Evolutionary conservation across 2,329 filamentous ascomycete species (phyloP).

Genomic region (Arthrocladium fulminans): DNA sequence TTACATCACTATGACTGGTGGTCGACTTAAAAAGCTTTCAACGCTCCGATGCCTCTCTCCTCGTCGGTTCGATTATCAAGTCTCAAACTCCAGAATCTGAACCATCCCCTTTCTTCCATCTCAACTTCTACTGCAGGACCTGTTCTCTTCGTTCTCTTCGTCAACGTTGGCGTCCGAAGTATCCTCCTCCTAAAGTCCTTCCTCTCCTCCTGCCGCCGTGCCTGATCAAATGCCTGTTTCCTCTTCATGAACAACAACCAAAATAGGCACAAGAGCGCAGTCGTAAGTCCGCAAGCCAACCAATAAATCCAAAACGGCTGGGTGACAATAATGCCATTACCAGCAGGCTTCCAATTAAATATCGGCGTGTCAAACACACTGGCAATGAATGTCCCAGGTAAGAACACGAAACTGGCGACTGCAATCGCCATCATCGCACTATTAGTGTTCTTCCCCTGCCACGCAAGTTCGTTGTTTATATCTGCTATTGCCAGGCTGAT

Average conservation of each 20-base stretch:
- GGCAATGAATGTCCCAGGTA: constrained; percentile 18
- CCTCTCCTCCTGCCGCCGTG: constrained; percentile 11
- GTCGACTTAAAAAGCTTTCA: neutral
- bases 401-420: constrained; percentile 15
- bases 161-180: constrained; percentile 2
- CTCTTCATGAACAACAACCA: constrained; percentile 15
- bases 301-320: constrained; percentile 15
- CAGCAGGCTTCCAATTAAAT: constrained; percentile 11
- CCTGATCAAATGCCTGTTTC: constrained; percentile 7
- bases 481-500: constrained; percentile 18
- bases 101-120: neutral
- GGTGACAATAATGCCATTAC: constrained; percentile 10
- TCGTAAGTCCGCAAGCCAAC: constrained; percentile 12
- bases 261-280: constrained; percentile 6
- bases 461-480: constrained; percentile 19
- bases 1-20: neutral
- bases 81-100: neutral
- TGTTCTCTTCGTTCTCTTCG: neutral
- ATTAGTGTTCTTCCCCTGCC: constrained; percentile 17
- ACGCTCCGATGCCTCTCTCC: neutral
- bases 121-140: neutral
- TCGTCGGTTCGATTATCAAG: neutral
- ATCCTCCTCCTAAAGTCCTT: constrained; percentile 11
- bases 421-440: constrained; percentile 18
- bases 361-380: constrained; percentile 19